Conservation (phyloP, 768 basidiomycete species). For the Lentinula lateritia region DNA sequence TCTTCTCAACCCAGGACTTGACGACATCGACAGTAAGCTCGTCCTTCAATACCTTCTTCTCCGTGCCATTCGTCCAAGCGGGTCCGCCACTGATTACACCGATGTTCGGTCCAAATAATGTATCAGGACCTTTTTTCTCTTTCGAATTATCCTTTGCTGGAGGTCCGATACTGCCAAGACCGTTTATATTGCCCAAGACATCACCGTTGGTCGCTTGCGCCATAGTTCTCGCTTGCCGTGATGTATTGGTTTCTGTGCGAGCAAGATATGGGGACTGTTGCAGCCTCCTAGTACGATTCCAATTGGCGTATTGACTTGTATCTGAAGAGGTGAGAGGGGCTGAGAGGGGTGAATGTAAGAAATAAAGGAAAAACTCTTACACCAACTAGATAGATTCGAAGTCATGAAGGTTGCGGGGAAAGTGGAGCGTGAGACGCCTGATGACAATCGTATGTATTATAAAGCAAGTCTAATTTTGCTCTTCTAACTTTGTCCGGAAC, state of each 20-base stretch:
- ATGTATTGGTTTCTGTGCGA: constrained; percentile 41
- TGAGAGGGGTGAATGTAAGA: constrained; percentile 3
- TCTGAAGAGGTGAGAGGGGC: constrained; percentile 20
- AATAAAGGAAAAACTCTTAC: constrained; percentile 18
- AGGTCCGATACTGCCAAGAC: constrained; percentile 14
- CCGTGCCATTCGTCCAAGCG: constrained; percentile 59
- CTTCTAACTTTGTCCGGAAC: not conserved
- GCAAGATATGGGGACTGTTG: constrained; percentile 49
- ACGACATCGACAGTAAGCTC: constrained; percentile 80
- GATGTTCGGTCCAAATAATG: constrained; percentile 89
- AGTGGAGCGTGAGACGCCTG: not conserved
- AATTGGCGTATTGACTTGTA: constrained; percentile 46
- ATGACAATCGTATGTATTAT: not conserved
- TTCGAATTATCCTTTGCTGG: constrained; percentile 16
- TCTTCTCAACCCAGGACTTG: constrained; percentile 79
- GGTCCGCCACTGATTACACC: constrained; percentile 69
- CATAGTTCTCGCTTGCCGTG: constrained; percentile 45
- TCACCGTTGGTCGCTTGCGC: constrained; percentile 28
- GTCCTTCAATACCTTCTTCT: constrained; percentile 61
- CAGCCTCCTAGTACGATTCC: constrained; percentile 54
- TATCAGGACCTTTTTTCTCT: constrained; percentile 65
- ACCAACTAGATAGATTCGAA: constrained; percentile 29
- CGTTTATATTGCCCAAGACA: constrained; percentile 23
- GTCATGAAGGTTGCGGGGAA: constrained; percentile 14
- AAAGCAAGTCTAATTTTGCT: not conserved